A percentile compares a stretch with the other conserved stretches of the same genome.
Conservation (phyloP, 78 protist genomes). For the Pigoraptor vietnamica region DNA sequence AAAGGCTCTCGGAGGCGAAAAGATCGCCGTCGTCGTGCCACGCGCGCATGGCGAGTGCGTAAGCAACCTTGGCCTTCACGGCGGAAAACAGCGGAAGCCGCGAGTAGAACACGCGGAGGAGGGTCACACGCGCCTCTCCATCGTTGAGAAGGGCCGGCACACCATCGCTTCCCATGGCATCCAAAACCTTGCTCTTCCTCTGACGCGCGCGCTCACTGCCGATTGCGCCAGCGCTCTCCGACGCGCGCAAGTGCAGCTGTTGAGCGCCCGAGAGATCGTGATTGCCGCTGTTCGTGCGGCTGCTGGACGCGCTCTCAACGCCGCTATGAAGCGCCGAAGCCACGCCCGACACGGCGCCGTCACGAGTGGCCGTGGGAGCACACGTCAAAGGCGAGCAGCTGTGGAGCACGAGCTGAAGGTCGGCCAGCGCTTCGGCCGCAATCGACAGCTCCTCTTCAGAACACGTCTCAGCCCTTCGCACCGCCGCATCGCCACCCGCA, state of each 20-base stretch:
- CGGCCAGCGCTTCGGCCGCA: background rate
- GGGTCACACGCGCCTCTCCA: background rate
- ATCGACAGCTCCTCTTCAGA: background rate
- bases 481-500: background rate
- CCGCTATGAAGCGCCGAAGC: background rate
- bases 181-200: background rate
- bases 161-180: background rate
- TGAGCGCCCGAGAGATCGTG: background rate
- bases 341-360: background rate
- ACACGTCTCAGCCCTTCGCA: background rate
- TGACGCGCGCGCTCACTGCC: background rate
- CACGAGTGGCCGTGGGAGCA: background rate
- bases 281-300: background rate
- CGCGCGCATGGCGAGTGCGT: background rate
- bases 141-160: background rate
- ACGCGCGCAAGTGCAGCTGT: no score
- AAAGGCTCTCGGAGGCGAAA: background rate
- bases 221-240: background rate
- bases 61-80: background rate
- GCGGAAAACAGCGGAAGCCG: background rate
- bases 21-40: background rate
- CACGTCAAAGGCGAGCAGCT: background rate
- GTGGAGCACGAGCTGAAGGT: background rate
- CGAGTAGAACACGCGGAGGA: background rate
- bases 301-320: background rate